Percentiles rank a stretch among this genome's conserved stretches.
Conservation (phyloP, 2,329 filamentous ascomycete species). For the Neocucurbitaria cava region DNA sequence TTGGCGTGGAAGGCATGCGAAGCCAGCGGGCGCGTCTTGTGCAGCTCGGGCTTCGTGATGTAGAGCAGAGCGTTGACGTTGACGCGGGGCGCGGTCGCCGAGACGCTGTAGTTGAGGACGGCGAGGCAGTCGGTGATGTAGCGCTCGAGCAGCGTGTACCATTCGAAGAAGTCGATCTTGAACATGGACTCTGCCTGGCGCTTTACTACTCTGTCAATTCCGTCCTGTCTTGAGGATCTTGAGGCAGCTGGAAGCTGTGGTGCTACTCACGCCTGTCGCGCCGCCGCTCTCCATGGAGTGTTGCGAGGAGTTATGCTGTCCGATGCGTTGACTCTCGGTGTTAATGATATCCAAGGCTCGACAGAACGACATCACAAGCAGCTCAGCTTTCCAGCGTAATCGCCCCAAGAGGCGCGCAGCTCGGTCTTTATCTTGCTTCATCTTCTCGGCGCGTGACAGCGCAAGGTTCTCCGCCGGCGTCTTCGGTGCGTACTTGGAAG, state of each 20-base stretch:
- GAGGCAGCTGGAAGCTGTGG: too few relatives aligned
- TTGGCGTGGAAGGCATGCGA: constrained; percentile 72
- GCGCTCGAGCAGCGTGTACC: constrained; percentile 75
- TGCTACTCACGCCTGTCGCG: constrained; percentile 17
- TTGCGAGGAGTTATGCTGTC: constrained; percentile 8
- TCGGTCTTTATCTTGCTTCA: constrained; percentile 41
- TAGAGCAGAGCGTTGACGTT: constrained; percentile 42
- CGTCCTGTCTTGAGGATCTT: too few relatives aligned
- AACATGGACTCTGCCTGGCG: constrained; percentile 63
- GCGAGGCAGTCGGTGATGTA: constrained; percentile 72
- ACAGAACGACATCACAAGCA: constrained; percentile 38
- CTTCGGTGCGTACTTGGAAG: constrained; percentile 41
- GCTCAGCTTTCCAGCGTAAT: constrained; percentile 46
- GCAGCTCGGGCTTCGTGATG: constrained; percentile 38
- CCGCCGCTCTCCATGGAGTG: constrained; percentile 21
- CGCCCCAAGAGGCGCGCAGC: constrained; percentile 34
- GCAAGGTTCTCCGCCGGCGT: constrained; percentile 34
- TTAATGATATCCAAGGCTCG: constrained; percentile 37
- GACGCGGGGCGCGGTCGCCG: constrained; percentile 20
- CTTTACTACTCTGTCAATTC: neutral
- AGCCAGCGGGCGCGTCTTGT: constrained; percentile 26
- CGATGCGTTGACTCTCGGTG: constrained; percentile 22
- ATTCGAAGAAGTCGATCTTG: constrained; percentile 80
- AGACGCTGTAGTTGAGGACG: constrained; percentile 66
- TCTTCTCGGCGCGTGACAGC: constrained; percentile 33